Conservation (phyloP, 176 grass and related monocot genomes). For the Saccharum officinarum region DNA sequence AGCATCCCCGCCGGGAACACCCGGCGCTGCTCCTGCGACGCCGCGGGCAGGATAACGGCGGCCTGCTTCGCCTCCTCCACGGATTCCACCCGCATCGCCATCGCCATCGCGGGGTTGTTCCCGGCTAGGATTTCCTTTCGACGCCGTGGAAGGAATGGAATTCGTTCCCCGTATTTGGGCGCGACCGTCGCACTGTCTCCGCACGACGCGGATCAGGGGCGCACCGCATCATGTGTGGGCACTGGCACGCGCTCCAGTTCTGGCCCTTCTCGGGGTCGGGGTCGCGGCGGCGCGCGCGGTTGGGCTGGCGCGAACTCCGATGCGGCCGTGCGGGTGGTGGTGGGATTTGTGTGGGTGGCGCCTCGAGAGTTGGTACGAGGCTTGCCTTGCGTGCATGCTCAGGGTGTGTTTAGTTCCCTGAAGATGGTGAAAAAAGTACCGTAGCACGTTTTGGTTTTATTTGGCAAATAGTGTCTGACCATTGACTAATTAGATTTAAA, state of each 20-base stretch:
- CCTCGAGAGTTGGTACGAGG: slow-evolving; percentile 8
- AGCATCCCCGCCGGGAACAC: slow-evolving; percentile 53
- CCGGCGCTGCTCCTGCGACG: slow-evolving; percentile 50
- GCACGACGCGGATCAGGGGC: slow-evolving; percentile 29
- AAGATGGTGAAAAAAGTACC: no score
- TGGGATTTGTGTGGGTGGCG: neutral
- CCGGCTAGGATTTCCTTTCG: neutral
- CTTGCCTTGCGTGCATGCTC: slow-evolving; percentile 35
- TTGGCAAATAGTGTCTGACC: no score
- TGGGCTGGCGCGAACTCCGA: slow-evolving; percentile 21
- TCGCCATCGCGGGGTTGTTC: slow-evolving; percentile 28
- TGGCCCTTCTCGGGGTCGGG: neutral
- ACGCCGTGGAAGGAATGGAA: neutral
- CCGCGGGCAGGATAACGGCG: neutral
- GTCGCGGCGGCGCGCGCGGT: slow-evolving; percentile 7
- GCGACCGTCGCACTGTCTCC: slow-evolving; percentile 27
- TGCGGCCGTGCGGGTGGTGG: neutral
- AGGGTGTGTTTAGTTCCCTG: no score
- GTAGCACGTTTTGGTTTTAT: no score
- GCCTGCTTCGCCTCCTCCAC: slow-evolving; percentile 77
- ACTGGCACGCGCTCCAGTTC: slow-evolving; percentile 16
- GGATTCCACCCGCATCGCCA: slow-evolving; percentile 54
- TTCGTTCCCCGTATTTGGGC: slow-evolving; percentile 25
- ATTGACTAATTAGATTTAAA: no score
- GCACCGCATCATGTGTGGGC: neutral